Percentiles rank a stretch among this genome's conserved stretches.
These are phyloP conservation scores for Ampelomyces quisqualis DNA, from an alignment of 2,329 filamentous ascomycete genomes.

Conservation along the genomic window DNA sequence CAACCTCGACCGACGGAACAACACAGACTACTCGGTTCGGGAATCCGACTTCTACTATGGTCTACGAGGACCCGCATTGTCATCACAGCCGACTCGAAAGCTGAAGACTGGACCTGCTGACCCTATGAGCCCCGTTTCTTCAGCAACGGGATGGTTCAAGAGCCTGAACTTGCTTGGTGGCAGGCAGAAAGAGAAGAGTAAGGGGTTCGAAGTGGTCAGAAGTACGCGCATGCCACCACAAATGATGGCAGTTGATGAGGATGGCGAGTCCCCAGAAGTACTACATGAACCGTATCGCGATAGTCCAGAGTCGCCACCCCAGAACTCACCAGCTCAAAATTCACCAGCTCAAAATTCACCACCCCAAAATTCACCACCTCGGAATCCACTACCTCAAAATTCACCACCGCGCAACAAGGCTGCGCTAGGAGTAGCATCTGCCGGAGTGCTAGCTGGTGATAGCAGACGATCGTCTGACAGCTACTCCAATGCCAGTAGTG, in stretches of 20 bases:
- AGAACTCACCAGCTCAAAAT: background rate
- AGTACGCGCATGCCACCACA: constrained; percentile 79
- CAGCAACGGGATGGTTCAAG: constrained; percentile 86
- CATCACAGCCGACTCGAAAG: constrained; percentile 76
- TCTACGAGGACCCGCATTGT: constrained; percentile 81
- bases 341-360: background rate
- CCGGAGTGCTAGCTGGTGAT: constrained; percentile 15
- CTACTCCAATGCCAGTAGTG: constrained; percentile 43
- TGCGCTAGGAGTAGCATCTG: constrained; percentile 15
- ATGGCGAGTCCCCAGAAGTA: constrained; percentile 53
- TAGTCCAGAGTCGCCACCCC: constrained; percentile 45
- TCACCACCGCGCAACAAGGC: constrained; percentile 8
- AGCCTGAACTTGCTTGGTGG: constrained; percentile 65
- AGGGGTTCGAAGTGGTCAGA: constrained; percentile 94
- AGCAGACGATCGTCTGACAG: constrained; percentile 50
- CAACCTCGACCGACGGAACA: constrained; percentile 56
- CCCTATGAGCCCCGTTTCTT: constrained; percentile 86
- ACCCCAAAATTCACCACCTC: background rate
- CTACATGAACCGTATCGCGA: constrained; percentile 55
- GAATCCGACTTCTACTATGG: constrained; percentile 98
- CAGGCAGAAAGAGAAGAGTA: constrained; percentile 90
- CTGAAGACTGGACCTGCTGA: constrained; percentile 93
- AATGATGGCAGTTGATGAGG: constrained; percentile 64
- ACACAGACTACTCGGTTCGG: constrained; percentile 85
- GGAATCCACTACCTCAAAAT: too few species aligned